These are phyloP conservation scores for Tricharina praecox DNA, from an alignment of 495 filamentous ascomycete species.

Conservation along the genomic window DNA sequence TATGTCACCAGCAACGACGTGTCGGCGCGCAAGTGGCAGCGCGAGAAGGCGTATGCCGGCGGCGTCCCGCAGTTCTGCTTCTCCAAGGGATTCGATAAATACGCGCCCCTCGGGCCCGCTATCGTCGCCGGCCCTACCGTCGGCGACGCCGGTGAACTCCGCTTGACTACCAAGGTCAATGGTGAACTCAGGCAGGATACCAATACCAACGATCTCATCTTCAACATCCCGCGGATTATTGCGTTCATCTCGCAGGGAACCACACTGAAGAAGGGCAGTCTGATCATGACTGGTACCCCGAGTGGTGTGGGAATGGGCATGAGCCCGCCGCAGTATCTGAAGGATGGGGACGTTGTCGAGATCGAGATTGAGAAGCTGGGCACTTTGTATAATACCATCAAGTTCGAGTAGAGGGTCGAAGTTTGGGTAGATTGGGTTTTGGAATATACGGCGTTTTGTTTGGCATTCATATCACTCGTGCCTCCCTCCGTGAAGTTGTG, in stretches of 20 bases:
- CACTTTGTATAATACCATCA: conserved; percentile 53
- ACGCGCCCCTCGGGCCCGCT: conserved; percentile 72
- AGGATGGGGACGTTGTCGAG: conserved; percentile 31
- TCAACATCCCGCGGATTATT: conserved; percentile 55
- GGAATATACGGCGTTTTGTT: too few relatives aligned
- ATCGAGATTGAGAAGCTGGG: conserved; percentile 6
- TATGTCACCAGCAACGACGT: conserved; percentile 73
- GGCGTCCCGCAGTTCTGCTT: conserved; percentile 68
- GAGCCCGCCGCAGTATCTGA: conserved; percentile 52
- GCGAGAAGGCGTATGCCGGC: conserved; percentile 20
- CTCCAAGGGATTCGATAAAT: conserved; percentile 75
- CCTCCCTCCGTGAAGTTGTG: too few relatives aligned
- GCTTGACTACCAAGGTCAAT: conserved; percentile 53
- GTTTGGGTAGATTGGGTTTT: not conserved
- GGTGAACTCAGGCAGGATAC: conserved; percentile 52
- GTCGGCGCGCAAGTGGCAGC: conserved; percentile 69
- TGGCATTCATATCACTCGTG: too few relatives aligned
- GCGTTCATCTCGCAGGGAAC: conserved; percentile 60
- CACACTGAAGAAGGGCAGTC: conserved; percentile 58
- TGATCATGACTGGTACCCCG: conserved; percentile 78
- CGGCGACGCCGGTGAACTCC: conserved; percentile 36
- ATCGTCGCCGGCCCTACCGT: conserved; percentile 52
- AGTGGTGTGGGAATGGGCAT: conserved; percentile 65
- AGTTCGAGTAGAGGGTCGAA: conserved; percentile 31
- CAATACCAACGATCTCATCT: conserved; percentile 67